phyloP scores from a whole-genome alignment of 345 rosid species.

The Physaria fendleri region DNA sequence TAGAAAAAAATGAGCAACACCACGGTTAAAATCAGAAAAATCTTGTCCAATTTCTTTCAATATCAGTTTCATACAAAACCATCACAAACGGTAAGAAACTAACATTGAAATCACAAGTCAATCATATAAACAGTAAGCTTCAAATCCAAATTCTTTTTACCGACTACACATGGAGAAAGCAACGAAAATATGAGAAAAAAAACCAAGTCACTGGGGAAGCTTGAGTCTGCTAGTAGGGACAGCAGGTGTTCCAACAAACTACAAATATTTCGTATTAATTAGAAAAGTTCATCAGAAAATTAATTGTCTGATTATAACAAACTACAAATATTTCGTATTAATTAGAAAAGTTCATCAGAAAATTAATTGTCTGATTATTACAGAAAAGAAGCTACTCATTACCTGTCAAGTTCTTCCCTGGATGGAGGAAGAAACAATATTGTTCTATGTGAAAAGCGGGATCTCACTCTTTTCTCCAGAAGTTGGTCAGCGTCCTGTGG shows the following conservation, averaged over 20 bases:
- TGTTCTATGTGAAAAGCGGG: conserved; percentile 88
- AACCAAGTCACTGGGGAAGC: conserved; percentile 57
- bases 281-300: background rate
- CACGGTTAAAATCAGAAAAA: too few relatives aligned
- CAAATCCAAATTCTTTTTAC: too few relatives aligned
- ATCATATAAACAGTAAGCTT: too few relatives aligned
- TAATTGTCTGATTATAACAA: background rate
- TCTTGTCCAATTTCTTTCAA: too few relatives aligned
- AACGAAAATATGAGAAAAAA: too few relatives aligned
- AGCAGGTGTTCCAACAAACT: conserved; percentile 76
- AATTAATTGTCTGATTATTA: background rate
- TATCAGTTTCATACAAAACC: too few relatives aligned
- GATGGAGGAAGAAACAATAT: conserved; percentile 78
- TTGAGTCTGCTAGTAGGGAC: conserved; percentile 61
- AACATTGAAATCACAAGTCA: too few relatives aligned
- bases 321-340: background rate
- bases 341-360: background rate
- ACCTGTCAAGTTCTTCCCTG: conserved; percentile 64
- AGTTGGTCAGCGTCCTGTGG: conserved; percentile 94
- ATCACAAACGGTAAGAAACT: too few relatives aligned
- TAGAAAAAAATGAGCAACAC: too few relatives aligned
- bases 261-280: conserved; percentile 18
- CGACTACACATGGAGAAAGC: too few relatives aligned
- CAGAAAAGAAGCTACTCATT: conserved; percentile 15
- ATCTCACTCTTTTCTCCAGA: conserved; percentile 91